Base-by-base conservation (phyloP, 2,329 filamentous ascomycete genomes). In the Dactylellina haptotyla region DNA sequence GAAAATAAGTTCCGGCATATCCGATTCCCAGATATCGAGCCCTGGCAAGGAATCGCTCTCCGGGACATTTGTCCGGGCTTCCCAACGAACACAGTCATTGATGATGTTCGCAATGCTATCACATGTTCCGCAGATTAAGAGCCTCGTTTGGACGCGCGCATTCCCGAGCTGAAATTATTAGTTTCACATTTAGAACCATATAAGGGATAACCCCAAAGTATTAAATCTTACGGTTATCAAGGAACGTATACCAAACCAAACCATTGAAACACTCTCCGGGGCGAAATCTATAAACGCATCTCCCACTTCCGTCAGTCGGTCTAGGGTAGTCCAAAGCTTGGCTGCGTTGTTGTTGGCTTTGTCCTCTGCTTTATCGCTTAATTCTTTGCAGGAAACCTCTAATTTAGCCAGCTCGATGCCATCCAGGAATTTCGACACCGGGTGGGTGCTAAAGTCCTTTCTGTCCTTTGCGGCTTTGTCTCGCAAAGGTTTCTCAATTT, bases 231-330 rank as follows among this genome's bases (percentile, higher is more conserved):
- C 66, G 25, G 18, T 58, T 41, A 72, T 72, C 25, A 72, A 51
- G 10, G 66, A 58, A 58, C 64, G 61, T 9, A 69, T 62, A 6
- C 54, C 64, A 54, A 59, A 69, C 64, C 64, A 69, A 39, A 69
- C 64, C 10, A 69, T 72, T 5, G 66, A 72, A 16, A 72, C 58
- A 43, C 58, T 64, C 26, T 72, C 66, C n/a, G 66, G 66, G 4
- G 66, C 66, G 28, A 53, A 72, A 12, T 72, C 51, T 18, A 72
- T 41, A 14, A 72, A 58, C 25, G 18, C 58, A 59, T 72, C 58
- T 2, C 30, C 66, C 2, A 43, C 45, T 6, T n/a, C 30, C 23
- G 64, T 72, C 3, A 72, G 37, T 37, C 59, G 58, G 20, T 72
- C 59, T 16, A 72, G 32, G 1, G 66, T 72, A 1, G 59, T 57